Percentiles rank a stretch among this genome's conserved stretches.
phyloP scores from a whole-genome alignment of 192 early-diverging fungal species.

The Entomortierella parvispora region DNA sequence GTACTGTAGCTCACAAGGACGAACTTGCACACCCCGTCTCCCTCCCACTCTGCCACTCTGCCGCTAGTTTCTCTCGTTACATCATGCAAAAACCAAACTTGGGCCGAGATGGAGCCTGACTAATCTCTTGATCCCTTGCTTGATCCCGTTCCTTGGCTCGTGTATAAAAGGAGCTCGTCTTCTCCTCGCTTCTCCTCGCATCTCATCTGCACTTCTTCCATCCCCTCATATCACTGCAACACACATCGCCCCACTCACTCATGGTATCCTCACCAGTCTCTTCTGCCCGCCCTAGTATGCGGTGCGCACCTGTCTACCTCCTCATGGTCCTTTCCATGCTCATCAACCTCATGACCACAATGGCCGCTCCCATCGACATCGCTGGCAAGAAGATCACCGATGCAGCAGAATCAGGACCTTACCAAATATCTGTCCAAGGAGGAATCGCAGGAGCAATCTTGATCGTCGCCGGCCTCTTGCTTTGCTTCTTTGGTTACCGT shows the following conservation, averaged over 20 bases:
- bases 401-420: slow-evolving; percentile 18
- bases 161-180: not conserved
- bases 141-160: too few species aligned
- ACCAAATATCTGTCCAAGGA: slow-evolving; percentile 46
- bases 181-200: not conserved
- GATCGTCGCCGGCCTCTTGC: slow-evolving; percentile 35
- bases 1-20: too few species aligned
- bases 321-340: slow-evolving; percentile 12
- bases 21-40: too few species aligned
- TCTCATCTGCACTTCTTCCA: not conserved
- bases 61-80: too few species aligned
- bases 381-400: not conserved
- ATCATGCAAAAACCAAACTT: too few species aligned
- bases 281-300: not conserved
- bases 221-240: not conserved
- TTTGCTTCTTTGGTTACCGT: slow-evolving; percentile 39
- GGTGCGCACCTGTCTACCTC: slow-evolving; percentile 10
- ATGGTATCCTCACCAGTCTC: slow-evolving; percentile 6
- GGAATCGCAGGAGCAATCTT: slow-evolving; percentile 47
- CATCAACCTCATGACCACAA: slow-evolving; percentile 4
- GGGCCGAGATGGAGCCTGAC: too few species aligned
- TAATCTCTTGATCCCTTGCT: too few species aligned
- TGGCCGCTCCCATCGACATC: not conserved
- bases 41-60: too few species aligned
- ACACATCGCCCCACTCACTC: not conserved